These are phyloP conservation scores for Selaginella tamariscina DNA, from an alignment of 75 land plant species.

Conservation along the genomic window DNA sequence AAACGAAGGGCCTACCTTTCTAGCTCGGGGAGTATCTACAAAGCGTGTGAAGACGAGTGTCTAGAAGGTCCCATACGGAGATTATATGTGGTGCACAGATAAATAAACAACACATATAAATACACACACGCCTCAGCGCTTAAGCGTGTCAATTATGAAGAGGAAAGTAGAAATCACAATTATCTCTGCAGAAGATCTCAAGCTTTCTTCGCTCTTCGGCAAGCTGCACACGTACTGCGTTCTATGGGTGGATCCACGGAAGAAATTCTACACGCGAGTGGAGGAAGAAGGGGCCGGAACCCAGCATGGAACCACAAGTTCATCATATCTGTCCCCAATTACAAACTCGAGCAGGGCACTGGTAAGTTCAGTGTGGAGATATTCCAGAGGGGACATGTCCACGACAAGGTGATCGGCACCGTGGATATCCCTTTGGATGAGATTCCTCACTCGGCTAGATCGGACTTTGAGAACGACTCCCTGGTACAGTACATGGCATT, in stretches of 20 bases:
- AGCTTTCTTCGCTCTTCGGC: not conserved
- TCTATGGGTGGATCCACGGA: not conserved
- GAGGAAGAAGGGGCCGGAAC: constrained; percentile 1
- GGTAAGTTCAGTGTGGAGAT: not conserved
- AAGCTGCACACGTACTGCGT: not conserved
- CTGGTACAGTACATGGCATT: not conserved
- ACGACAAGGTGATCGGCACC: constrained; percentile 5
- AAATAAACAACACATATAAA: no score
- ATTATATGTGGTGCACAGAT: no score
- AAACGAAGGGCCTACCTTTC: no score
- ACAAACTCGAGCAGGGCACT: not conserved
- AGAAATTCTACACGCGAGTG: constrained; percentile 2
- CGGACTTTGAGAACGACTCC: not conserved
- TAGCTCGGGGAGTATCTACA: no score
- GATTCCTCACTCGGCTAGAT: not conserved
- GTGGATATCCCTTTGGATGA: not conserved
- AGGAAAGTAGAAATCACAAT: constrained; percentile 1
- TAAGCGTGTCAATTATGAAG: no score
- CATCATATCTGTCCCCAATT: not conserved
- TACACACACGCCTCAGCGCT: no score
- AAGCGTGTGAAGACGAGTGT: no score
- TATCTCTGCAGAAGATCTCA: not conserved
- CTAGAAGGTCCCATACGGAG: no score
- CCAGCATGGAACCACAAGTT: constrained; percentile 7
- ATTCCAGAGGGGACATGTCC: not conserved